phyloP scores from a whole-genome alignment of 306 rosid species.

The Casuarina equisetifolia region DNA sequence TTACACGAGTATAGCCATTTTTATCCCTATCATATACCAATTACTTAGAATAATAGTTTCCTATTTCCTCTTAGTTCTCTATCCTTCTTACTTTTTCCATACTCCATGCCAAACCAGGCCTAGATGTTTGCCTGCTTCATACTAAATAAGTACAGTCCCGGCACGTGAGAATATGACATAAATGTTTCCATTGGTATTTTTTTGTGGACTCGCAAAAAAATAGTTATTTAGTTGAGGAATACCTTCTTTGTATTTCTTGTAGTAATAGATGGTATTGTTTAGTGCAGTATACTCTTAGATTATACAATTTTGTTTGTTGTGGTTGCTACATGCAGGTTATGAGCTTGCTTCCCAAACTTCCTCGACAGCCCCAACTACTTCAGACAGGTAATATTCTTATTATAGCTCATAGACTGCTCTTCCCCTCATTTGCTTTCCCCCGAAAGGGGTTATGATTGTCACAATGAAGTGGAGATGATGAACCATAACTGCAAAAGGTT shows the following conservation, averaged over 20 bases:
- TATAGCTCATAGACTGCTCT: neutral
- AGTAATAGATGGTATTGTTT: neutral
- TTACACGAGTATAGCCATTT: no score
- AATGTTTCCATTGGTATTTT: neutral
- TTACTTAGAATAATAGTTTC: no score
- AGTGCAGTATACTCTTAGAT: constrained; percentile 5
- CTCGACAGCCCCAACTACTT: constrained; percentile 85
- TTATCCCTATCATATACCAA: neutral
- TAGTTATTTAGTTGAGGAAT: neutral
- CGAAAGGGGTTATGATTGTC: neutral
- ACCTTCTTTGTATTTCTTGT: neutral
- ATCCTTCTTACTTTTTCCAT: constrained; percentile 1
- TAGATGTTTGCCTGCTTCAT: neutral
- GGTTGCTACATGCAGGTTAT: constrained; percentile 59
- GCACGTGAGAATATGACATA: neutral
- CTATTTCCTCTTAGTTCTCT: neutral
- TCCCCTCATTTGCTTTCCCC: neutral
- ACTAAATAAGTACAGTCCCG: neutral
- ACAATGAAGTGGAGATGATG: constrained; percentile 7
- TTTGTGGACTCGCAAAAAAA: neutral
- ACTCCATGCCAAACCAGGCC: neutral
- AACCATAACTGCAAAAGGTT: neutral
- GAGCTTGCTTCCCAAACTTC: constrained; percentile 77
- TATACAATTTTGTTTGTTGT: constrained; percentile 14
- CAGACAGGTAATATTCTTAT: constrained; percentile 76